These are phyloP conservation scores for Malassezia psittaci DNA, from an alignment of 1,284 basidiomycete genomes.

Conservation along the genomic window DNA sequence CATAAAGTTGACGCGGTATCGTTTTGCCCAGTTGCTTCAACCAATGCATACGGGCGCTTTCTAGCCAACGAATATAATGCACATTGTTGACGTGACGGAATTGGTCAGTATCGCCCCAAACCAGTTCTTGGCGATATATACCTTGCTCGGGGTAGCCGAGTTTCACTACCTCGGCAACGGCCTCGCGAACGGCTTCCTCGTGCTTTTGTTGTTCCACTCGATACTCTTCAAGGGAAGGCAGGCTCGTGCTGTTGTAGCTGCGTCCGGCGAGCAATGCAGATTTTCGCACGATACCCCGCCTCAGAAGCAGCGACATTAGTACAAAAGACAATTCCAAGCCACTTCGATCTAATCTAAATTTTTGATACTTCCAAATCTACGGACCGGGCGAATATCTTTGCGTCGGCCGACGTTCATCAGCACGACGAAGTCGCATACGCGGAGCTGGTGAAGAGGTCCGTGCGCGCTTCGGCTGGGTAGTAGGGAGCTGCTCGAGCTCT, in stretches of 20 bases:
- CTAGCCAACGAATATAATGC: conserved; percentile 37
- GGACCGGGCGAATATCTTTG: background rate
- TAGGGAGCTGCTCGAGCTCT: background rate
- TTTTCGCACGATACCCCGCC: background rate
- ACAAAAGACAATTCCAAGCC: background rate
- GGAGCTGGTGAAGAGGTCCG: background rate
- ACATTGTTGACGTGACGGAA: conserved; percentile 41
- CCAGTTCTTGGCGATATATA: conserved; percentile 25
- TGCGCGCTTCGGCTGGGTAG: background rate
- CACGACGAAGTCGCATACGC: background rate
- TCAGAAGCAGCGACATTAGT: background rate
- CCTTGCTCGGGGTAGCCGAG: conserved; percentile 4
- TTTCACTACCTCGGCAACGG: conserved; percentile 27
- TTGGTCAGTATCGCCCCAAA: conserved; percentile 34
- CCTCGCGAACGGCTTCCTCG: background rate
- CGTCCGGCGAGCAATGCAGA: background rate
- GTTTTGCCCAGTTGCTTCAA: conserved; percentile 7
- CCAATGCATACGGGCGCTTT: conserved; percentile 31
- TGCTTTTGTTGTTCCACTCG: background rate
- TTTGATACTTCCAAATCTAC: too few species aligned
- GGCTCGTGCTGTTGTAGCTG: background rate
- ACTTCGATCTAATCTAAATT: too few species aligned
- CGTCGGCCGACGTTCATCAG: background rate
- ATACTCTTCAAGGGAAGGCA: background rate
- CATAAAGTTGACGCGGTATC: conserved; percentile 10